Percentiles rank a stretch among this genome's conserved stretches.
Conservation (phyloP, 768 basidiomycete genomes). For the Dictyophora rubrovolvata region DNA sequence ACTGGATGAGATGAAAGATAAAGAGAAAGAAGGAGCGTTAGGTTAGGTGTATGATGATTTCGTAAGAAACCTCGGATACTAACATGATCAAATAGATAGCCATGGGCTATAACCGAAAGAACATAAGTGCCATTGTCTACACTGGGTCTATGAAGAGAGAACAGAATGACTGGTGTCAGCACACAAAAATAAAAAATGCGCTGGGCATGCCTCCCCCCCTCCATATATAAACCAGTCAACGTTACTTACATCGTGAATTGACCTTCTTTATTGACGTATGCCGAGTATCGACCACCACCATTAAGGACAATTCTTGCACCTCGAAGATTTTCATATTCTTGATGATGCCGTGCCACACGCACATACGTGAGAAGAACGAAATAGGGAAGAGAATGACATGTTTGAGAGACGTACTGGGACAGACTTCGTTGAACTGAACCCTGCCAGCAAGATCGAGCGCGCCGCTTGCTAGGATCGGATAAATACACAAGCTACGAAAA, state of each 20-base stretch:
- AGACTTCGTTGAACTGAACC: conserved; percentile 63
- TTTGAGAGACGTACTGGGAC: conserved; percentile 35
- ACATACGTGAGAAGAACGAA: background rate
- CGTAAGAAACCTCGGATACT: background rate
- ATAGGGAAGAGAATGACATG: conserved; percentile 8
- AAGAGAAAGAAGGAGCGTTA: conserved; percentile 6
- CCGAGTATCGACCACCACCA: conserved; percentile 37
- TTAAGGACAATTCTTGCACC: conserved; percentile 49
- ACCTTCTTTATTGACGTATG: conserved; percentile 46
- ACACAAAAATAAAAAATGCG: no score
- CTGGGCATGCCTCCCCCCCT: no score
- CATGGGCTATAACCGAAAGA: conserved; percentile 56
- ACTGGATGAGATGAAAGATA: conserved; percentile 26
- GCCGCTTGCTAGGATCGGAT: conserved; percentile 18
- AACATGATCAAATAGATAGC: conserved; percentile 65
- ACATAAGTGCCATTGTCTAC: conserved; percentile 62
- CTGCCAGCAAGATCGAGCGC: conserved; percentile 52
- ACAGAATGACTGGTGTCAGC: no score
- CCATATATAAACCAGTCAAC: conserved; percentile 8
- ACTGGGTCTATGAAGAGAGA: conserved; percentile 38
- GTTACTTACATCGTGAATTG: conserved; percentile 54
- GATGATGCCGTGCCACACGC: no score
- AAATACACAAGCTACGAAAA: background rate
- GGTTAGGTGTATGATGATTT: background rate
- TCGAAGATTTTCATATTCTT: conserved; percentile 12